Evolutionary conservation across 225 moss, liverwort and hornwort genomes (phyloP), one percentile per base, ranked within the genome.

Genomic region (Bryum argenteum): DNA sequence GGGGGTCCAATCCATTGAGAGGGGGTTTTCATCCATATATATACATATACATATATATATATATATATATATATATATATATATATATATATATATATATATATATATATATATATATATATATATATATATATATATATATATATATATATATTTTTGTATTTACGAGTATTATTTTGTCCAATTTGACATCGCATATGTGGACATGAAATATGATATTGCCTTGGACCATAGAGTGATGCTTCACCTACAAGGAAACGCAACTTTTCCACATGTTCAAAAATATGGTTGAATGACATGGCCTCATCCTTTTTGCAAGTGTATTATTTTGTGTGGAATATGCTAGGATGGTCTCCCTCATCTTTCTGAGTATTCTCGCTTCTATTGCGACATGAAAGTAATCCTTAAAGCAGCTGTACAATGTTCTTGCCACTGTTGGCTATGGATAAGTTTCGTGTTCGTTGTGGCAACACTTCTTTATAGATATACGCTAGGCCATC

Each of bases 241-340:
- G 37, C 56, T 11, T 28, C 17, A 4, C 10, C 26, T 20, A 55
- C 20, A 47, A 10, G 6, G 7, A 56, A 45, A 4, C 45, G 15
- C 8, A 16, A 2, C 51, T 52, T 51, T 61, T 51, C 0, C 51
- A 23, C 17, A 0, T 16, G 17, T 39, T 51, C 5, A 56, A 10
- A 65, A 16, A 33, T 64, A 11, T 1, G 23, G 16, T 44, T 44
- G 44, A 55, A 44, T 65, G 42, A 65, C 33, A 20, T 16, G 55
- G 55, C 55, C 28, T 73, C 64, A 73, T 56, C 44, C 3, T 16
- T 44, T 28, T 13, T 39, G 20, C 3, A 33, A 20, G 15, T 33
- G 44, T 26, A 73, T 64, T 65, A 54, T 73, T 72, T 64, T 54
- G 64, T n/a, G 3, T 43, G 3, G 15, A 54, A 55, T 55, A 54